Percentiles rank a stretch among this genome's conserved stretches.
Evolutionary conservation across 148 eudicot species (phyloP).

Genomic region (Rhododendron ferrugineum): DNA sequence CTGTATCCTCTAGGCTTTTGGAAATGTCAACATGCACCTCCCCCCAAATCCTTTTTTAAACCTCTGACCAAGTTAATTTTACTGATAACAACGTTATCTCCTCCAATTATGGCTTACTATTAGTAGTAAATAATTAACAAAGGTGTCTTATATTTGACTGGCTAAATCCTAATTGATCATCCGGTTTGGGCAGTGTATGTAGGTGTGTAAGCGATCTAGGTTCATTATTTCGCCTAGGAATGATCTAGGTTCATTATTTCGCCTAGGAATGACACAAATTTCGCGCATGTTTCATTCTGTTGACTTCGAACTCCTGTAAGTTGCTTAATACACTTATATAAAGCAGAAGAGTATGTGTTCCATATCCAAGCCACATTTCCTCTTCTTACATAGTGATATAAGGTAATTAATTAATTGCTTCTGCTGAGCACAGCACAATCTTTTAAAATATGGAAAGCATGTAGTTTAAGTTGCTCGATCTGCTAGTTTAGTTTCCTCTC

Average conservation of each 20-base stretch:
- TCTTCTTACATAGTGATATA: background rate
- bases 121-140: background rate
- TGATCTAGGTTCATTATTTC: conserved; percentile 11
- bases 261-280: background rate
- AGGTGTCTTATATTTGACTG: background rate
- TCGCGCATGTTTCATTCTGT: background rate
- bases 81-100: background rate
- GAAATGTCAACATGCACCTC: conserved; percentile 9
- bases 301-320: background rate
- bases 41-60: background rate
- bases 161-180: no score
- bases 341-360: background rate
- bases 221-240: conserved; percentile 6
- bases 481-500: conserved; percentile 13
- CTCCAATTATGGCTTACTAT: background rate
- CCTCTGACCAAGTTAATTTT: background rate
- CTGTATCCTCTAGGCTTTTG: background rate
- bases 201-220: conserved; percentile 4
- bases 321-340: background rate
- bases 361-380: background rate
- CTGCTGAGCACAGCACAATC: background rate
- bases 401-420: background rate
- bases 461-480: conserved; percentile 21
- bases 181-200: background rate
- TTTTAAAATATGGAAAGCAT: conserved; percentile 21